Percentiles rank a stretch among this genome's conserved stretches.
phyloP scores from a whole-genome alignment of 179 eudicot genomes.

The Actinidia arguta region DNA sequence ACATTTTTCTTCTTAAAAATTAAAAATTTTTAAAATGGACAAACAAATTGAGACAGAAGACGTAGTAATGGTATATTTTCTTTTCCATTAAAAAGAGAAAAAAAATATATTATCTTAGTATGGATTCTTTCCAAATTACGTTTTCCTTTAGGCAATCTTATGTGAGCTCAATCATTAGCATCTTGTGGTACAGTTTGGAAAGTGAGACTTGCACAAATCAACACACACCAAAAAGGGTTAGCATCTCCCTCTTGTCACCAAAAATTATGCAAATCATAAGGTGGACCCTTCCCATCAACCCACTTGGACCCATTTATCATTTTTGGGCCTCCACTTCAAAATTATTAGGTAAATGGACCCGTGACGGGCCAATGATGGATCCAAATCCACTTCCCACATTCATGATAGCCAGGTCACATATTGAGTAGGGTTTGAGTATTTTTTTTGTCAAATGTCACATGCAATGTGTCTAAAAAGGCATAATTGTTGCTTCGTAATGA shows the following conservation, averaged over 20 bases:
- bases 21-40: too few relatives aligned
- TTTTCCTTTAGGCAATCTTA: neutral
- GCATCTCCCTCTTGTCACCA: neutral
- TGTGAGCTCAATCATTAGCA: neutral
- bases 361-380: neutral
- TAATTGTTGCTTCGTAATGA: neutral
- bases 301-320: neutral
- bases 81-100: too few relatives aligned
- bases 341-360: slow-evolving; percentile 9
- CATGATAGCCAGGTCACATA: slow-evolving; percentile 7
- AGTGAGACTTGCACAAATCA: neutral
- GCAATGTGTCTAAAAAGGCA: neutral
- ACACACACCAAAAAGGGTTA: neutral
- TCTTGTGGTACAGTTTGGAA: neutral
- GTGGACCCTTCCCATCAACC: slow-evolving; percentile 1
- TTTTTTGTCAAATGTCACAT: slow-evolving; percentile 2
- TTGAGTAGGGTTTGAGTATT: neutral
- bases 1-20: too few relatives aligned
- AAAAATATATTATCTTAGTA: neutral
- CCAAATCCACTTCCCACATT: slow-evolving; percentile 9
- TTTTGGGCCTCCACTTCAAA: neutral
- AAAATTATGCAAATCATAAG: neutral
- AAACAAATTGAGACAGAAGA: too few relatives aligned
- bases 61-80: too few relatives aligned
- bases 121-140: neutral